A percentile compares a stretch with the other conserved stretches of the same genome.
phyloP scores from a whole-genome alignment of 192 early-diverging fungal species.

The Dispira simplex region DNA sequence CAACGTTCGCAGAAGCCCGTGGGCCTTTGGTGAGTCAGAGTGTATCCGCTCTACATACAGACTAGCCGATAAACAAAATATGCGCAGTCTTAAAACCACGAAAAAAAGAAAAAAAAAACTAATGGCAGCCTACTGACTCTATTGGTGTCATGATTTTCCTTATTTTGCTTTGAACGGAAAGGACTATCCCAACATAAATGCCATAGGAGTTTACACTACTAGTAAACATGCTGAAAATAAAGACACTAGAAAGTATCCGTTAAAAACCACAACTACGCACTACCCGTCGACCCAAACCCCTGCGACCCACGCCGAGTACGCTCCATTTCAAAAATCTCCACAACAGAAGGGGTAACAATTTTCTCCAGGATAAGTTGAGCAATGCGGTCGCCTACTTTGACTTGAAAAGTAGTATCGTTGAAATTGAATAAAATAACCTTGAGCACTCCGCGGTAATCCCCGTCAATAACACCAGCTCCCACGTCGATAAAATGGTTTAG shows the following conservation, averaged over 20 bases:
- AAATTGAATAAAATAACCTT: slow-evolving; percentile 87
- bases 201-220: neutral
- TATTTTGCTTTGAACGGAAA: neutral
- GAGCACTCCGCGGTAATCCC: slow-evolving; percentile 78
- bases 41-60: no score
- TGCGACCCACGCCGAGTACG: slow-evolving; percentile 38
- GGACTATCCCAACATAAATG: neutral
- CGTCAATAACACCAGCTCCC: slow-evolving; percentile 85
- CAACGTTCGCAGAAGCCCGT: no score
- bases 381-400: slow-evolving; percentile 83
- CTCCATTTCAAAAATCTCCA: slow-evolving; percentile 39
- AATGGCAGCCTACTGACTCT: neutral
- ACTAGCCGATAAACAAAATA: neutral
- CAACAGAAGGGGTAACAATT: slow-evolving; percentile 62
- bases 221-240: neutral
- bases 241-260: neutral
- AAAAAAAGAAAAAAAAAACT: neutral
- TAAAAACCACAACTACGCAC: neutral
- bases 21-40: no score
- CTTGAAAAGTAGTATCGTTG: slow-evolving; percentile 44
- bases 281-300: slow-evolving; percentile 61
- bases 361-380: slow-evolving; percentile 90
- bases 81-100: neutral
- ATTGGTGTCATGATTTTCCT: no score
- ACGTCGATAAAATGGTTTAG: slow-evolving; percentile 79